Evolutionary conservation across 129 eudicot genomes (phyloP), one percentile per base, ranked within the genome.

Genomic region (Pittosporum tobira): DNA sequence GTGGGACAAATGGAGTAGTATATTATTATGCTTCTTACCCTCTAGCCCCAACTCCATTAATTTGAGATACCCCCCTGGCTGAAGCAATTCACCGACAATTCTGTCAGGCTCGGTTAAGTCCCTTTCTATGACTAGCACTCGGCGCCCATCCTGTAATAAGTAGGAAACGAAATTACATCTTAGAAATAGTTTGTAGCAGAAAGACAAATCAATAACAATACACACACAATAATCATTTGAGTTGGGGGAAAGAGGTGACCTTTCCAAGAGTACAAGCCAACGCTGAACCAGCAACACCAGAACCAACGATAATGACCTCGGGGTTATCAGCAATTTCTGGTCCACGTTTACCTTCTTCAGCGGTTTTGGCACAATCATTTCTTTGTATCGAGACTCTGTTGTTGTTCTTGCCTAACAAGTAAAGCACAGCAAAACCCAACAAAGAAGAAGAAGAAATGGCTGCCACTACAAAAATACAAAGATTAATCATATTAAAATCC

Each of bases 1-100:
- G n/a, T n/a, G n/a, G n/a, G 10, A 21, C 16, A 51, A 6, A 23
- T 2, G n/a, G 18, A 57, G 7, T 16, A 20, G 30, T 25, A 34
- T 37, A 13, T 48, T 27, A 42, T 6, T 7, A 25, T 30, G 5
- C 24, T 57, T 50, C 68, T 38, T 57, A 81, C 88, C 83, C 68
- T 81, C 88, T 62, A 77, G 77, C 23, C 70, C 87, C 66, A 81
- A 68, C 62, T 76, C 67, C 25, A 73, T 73, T 45, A 81, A 36
- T 70, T 81, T 81, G 50, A 76, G 56, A 57, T 76, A 81, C 42
- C 87, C 87, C 44, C 87, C 87, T 4, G 87, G 87, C 58, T 81
- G 87, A 55, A 81, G 75, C 70, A 76, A 63, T 53, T 81, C 87
- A 48, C 83, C 83, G 16, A 81, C 83, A 22, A 81, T 73, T 57